phyloP scores from a whole-genome alignment of 805 yeast species.

The Yamadazyma laniorum region DNA sequence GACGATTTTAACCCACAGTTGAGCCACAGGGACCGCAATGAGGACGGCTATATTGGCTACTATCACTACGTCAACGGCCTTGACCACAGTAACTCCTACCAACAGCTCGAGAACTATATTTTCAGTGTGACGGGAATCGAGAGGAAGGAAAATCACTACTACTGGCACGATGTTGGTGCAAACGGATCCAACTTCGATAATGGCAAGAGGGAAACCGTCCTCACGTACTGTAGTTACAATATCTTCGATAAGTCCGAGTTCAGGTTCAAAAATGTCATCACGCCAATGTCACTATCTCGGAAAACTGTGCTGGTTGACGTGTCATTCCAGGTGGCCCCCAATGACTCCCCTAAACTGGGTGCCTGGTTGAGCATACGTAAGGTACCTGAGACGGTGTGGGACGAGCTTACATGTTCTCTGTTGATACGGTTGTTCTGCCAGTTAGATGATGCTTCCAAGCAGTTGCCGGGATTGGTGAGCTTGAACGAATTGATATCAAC shows the following conservation, averaged over 20 bases:
- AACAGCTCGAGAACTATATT: constrained; percentile 29
- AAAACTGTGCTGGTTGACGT: constrained; percentile 26
- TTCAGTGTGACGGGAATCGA: constrained; percentile 27
- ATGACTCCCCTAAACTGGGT: constrained; percentile 2
- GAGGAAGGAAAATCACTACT: constrained; percentile 15
- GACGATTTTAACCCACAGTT: constrained; percentile 25
- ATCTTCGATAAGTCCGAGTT: constrained; percentile 72
- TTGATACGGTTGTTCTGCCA: constrained; percentile 54
- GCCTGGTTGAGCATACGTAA: constrained; percentile 5
- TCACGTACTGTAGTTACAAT: constrained; percentile 70
- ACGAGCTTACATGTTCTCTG: constrained; percentile 57
- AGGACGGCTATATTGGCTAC: constrained; percentile 40
- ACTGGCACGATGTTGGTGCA: constrained; percentile 11
- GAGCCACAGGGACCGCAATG: constrained; percentile 19
- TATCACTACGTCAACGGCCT: constrained; percentile 41
- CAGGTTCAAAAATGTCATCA: constrained; percentile 55
- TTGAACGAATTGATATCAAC: constrained; percentile 38
- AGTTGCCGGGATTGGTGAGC: constrained; percentile 57
- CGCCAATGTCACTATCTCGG: constrained; percentile 17
- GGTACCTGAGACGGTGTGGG: constrained; percentile 42
- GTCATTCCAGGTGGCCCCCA: constrained; percentile 26
- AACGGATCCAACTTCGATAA: not conserved
- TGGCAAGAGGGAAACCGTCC: constrained; percentile 26
- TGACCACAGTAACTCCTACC: constrained; percentile 17
- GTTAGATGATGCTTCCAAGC: constrained; percentile 53